Conservation (phyloP, 78 protist genomes). For the Mastigamoeba balamuthi region DNA sequence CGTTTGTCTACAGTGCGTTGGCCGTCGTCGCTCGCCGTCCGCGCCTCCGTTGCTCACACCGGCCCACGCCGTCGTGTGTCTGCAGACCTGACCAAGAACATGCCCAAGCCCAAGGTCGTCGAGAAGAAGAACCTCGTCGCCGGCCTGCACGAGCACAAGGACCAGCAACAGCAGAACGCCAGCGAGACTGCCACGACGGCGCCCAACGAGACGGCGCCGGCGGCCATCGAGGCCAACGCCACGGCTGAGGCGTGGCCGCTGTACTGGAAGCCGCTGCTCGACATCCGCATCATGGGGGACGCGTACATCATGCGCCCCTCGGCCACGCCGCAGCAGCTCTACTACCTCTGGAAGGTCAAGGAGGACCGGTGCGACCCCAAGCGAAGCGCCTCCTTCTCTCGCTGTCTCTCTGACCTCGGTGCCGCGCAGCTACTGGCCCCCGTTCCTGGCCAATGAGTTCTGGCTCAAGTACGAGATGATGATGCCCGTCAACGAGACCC, state of each 20-base stretch:
- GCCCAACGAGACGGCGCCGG: neutral
- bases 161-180: neutral
- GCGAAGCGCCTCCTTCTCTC: neutral
- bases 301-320: neutral
- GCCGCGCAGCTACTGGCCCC: conserved; percentile 35
- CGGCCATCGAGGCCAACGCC: neutral
- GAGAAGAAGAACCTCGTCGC: conserved; percentile 4
- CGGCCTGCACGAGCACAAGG: neutral
- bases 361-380: neutral
- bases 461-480: no score
- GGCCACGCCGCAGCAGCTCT: conserved; percentile 18
- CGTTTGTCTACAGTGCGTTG: neutral
- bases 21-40: neutral
- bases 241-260: no score
- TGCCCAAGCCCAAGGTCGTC: neutral
- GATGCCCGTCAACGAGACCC: no score
- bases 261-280: neutral
- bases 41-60: neutral
- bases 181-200: neutral
- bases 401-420: neutral
- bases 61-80: no score
- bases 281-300: neutral
- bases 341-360: neutral
- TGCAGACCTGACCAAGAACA: neutral
- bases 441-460: conserved; percentile 54